These are phyloP conservation scores for Cryptococcus sp. DNA, from an alignment of 1,284 basidiomycete species.

Conservation along the genomic window DNA sequence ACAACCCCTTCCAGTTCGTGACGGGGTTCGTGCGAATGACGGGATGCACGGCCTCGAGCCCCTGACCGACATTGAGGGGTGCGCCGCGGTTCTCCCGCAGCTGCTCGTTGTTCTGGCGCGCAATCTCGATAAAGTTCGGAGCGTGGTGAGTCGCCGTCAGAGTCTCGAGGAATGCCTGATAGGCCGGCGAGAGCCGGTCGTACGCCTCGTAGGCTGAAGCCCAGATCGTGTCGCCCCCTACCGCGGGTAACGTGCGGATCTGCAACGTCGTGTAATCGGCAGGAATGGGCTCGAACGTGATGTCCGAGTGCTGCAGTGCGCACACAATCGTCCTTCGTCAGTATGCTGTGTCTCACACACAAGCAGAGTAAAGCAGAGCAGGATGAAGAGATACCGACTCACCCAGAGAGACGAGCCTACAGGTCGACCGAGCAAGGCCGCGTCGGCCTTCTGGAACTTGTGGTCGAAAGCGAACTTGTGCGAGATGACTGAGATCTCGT, in stretches of 20 bases:
- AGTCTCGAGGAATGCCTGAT: constrained; percentile 40
- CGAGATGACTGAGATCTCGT: constrained; percentile 38
- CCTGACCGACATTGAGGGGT: constrained; percentile 63
- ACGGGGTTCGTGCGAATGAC: constrained; percentile 55
- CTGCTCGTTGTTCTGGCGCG: constrained; percentile 13
- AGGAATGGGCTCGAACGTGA: constrained; percentile 69
- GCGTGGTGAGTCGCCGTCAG: constrained; percentile 62
- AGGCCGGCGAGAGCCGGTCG: constrained; percentile 43
- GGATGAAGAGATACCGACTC: constrained; percentile 1
- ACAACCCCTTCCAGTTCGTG: constrained; percentile 77
- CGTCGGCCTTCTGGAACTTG: constrained; percentile 24
- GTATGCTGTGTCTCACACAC: background rate
- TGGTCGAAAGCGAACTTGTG: constrained; percentile 34
- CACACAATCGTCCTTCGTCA: background rate
- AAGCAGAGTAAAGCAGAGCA: background rate
- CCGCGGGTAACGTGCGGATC: constrained; percentile 59
- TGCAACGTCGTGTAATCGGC: constrained; percentile 58
- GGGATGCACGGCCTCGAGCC: constrained; percentile 66
- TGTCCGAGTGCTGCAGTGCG: constrained; percentile 57
- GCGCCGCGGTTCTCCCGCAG: constrained; percentile 56
- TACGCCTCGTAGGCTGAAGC: constrained; percentile 59
- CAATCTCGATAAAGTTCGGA: constrained; percentile 58
- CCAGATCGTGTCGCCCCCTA: constrained; percentile 48
- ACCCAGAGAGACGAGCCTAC: constrained; percentile 29
- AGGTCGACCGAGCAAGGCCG: constrained; percentile 19